Evolutionary conservation across 306 rosid species (phyloP), one percentile per base, ranked within the genome.

Genomic region (Hylodesmum podocarpum): DNA sequence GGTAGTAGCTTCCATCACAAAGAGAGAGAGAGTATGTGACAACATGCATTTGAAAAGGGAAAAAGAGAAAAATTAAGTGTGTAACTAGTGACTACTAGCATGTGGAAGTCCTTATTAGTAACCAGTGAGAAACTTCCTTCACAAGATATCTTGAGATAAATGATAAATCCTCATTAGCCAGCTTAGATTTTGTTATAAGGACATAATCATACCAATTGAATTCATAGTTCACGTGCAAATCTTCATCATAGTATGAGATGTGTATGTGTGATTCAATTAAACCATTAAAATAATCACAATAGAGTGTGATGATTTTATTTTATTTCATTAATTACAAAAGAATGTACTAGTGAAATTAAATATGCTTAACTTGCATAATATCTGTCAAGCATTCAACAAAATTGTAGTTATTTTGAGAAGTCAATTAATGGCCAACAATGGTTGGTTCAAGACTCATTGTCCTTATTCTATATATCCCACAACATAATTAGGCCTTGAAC

Each of bases 381-480:
- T 44, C 27, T 14, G 50, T 34, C 28, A 31, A 5, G 44, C 67
- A 61, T 61, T 14, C 24, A 15, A 31, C 41, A 34, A n/a, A 33
- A 3, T n/a, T 33, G 25, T 65, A 19, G 24, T n/a, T 27, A 39
- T 24, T 54, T n/a, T 49, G 64, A 8, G 21, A 76, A 51, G 33
- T n/a, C 16, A 66, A 16, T 66, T 16, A 77, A 53, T 77, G 68
- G 75, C 37, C 37, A 77, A 40, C 74, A 78, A 31, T 68, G 62
- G 62, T 55, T 55, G 70, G 47, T 29, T 21, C 47, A 18, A 67
- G 31, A 15, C 15, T 78, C 50, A 11, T 44, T 78, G 41, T 50
- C 16, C 44, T 68, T 13, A 37, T 49, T 28, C 43, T 34, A 29
- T 29, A 6, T 29, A 54, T 27, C 14, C 22, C 13, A 33, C 8